Percentiles rank a stretch among this genome's conserved stretches.
phyloP scores from a whole-genome alignment of 148 eudicot species.

The Arbutus unedo region DNA sequence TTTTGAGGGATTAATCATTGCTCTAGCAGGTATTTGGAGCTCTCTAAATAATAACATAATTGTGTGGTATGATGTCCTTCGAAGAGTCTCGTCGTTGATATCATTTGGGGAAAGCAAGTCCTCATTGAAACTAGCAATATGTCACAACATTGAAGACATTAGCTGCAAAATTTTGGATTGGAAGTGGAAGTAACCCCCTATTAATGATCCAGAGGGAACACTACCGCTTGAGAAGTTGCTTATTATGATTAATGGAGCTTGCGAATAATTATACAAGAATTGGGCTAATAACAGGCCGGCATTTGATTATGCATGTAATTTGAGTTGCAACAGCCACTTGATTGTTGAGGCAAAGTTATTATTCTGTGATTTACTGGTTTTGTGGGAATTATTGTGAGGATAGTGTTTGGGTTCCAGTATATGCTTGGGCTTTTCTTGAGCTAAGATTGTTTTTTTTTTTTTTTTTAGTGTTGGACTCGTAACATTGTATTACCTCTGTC shows the following conservation, averaged over 20 bases:
- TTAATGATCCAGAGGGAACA: neutral
- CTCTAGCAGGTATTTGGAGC: slow-evolving; percentile 10
- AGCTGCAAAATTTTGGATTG: neutral
- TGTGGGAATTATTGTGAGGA: neutral
- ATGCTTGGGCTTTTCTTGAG: neutral
- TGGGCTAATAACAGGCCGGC: neutral
- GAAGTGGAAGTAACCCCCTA: neutral
- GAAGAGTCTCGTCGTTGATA: neutral
- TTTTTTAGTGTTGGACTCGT: neutral
- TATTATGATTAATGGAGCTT: slow-evolving; percentile 1
- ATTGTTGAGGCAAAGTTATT: neutral
- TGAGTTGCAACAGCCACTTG: neutral
- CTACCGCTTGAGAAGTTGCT: slow-evolving; percentile 4
- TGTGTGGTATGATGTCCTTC: neutral
- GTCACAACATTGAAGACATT: neutral
- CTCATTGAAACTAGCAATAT: slow-evolving; percentile 9
- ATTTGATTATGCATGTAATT: slow-evolving; percentile 13
- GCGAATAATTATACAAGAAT: neutral
- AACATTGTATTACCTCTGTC: slow-evolving; percentile 1
- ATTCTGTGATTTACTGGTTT: neutral
- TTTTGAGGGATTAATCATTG: no score
- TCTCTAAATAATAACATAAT: neutral
- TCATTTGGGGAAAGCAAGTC: neutral
- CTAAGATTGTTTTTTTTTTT: neutral
- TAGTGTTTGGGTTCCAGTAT: slow-evolving; percentile 6